Base-by-base conservation (phyloP, 345 rosid genomes). In the Carallia brachiata region DNA sequence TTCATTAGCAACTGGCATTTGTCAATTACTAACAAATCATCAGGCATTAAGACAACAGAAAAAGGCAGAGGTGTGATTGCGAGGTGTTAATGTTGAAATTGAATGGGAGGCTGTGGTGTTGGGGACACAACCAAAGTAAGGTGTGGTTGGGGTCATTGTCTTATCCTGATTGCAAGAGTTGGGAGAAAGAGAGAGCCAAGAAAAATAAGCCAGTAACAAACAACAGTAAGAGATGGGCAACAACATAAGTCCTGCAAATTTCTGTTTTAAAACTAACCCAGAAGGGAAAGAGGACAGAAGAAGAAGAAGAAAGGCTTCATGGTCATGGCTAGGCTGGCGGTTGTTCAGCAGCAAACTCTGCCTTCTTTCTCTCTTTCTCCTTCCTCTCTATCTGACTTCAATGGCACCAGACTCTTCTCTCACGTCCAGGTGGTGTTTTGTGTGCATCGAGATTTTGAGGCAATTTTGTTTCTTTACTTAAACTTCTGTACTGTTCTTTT, bases 311-410 rank as follows among this genome's bases (percentile, higher is more conserved):
- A 27, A 73, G 65, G 55, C 73, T 75, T 23, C 60, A 17, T 48
- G 60, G 15, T 15, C 75, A 90, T 89, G 97, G 88, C 97, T 61
- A 85, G 80, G 80, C 61, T 85, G 84, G 88, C 81, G 81, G 83
- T 84, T 75, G 58, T 82, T 78, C 99, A 92, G 82, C 92, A 85
- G 67, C 82, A 77, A 77, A 78, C 85, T 47, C 85, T 81, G 67
- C 91, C 91, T 73, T 83, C 93, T 78, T 74, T 94, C 63, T 87
- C 92, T 58, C 81, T 82, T 67, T 88, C 86, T 67, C 81, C 88
- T 70, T 88, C 97, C 65, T 94, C 95, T 73, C 84, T 90, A 23
- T 92, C 96, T 67, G 92, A 91, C 77, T 91, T 91, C 82, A 90
- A 72, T 86, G 99, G 97, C 81, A 80, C 86, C 73, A 85, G 88